Conservation (phyloP, 208 protist species). For the Trypanosoma melophagium region DNA sequence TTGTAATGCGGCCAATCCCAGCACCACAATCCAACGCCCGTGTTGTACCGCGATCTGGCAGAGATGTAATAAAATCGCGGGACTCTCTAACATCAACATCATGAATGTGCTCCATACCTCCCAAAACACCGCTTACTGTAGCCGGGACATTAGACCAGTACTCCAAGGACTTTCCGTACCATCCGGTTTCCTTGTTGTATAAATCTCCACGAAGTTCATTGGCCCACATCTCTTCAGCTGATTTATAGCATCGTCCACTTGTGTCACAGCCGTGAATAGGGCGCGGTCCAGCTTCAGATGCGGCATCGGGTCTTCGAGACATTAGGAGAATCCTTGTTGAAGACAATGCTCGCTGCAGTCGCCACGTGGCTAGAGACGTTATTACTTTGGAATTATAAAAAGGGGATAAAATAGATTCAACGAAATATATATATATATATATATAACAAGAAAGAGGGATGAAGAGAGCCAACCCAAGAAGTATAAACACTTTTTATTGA, state of each 20-base stretch:
- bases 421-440: slow-evolving; percentile 13
- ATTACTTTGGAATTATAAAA: no score
- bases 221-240: slow-evolving; percentile 71
- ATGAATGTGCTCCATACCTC: slow-evolving; percentile 81
- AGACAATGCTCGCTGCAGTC: background rate
- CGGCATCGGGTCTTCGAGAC: background rate
- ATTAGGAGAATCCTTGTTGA: background rate
- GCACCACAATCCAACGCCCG: slow-evolving; percentile 89
- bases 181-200: slow-evolving; percentile 72
- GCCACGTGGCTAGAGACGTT: background rate
- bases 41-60: slow-evolving; percentile 53
- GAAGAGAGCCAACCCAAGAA: background rate
- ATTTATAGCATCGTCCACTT: slow-evolving; percentile 54
- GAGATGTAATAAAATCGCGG: slow-evolving; percentile 54
- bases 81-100: slow-evolving; percentile 72
- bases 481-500: background rate
- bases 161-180: slow-evolving; percentile 87
- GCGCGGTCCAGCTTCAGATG: background rate
- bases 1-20: slow-evolving; percentile 90
- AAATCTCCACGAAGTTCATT: slow-evolving; percentile 66
- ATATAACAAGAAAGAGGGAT: slow-evolving; percentile 7
- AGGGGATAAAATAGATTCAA: background rate
- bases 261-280: slow-evolving; percentile 69
- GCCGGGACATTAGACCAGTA: slow-evolving; percentile 88
- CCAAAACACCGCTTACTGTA: slow-evolving; percentile 89